phyloP scores from a whole-genome alignment of 768 basidiomycete species.

The Lactarius evosmus region DNA sequence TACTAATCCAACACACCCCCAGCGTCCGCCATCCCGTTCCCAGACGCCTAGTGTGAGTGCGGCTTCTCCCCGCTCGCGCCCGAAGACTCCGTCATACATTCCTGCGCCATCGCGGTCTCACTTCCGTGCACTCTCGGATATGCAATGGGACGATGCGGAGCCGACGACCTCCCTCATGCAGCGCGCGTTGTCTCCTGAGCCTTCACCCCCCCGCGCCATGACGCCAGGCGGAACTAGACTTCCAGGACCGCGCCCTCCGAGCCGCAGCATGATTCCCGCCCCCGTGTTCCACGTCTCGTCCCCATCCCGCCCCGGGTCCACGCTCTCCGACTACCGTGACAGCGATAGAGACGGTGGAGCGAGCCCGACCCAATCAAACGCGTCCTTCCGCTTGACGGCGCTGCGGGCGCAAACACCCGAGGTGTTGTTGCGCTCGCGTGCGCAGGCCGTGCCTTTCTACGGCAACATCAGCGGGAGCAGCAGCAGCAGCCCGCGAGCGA shows the following conservation, averaged over 20 bases:
- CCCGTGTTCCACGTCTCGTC: constrained; percentile 68
- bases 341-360: background rate
- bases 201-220: constrained; percentile 35
- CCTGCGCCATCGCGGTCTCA: constrained; percentile 54
- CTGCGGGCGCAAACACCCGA: constrained; percentile 70
- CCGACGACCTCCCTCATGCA: constrained; percentile 45
- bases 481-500: constrained; percentile 38
- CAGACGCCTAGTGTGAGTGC: constrained; percentile 46
- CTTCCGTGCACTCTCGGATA: constrained; percentile 48
- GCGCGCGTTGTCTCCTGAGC: constrained; percentile 64
- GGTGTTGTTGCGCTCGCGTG: constrained; percentile 53
- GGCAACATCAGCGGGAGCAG: constrained; percentile 31
- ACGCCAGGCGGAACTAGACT: constrained; percentile 42
- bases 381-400: constrained; percentile 44
- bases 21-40: constrained; percentile 51
- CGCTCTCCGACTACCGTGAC: constrained; percentile 57
- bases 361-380: constrained; percentile 19
- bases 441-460: constrained; percentile 56
- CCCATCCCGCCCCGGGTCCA: constrained; percentile 65
- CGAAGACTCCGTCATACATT: constrained; percentile 78
- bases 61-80: constrained; percentile 61
- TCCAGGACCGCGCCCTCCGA: constrained; percentile 71
- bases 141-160: constrained; percentile 48
- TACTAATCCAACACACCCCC: constrained; percentile 41
- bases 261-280: constrained; percentile 80